Conservation (phyloP, 2,329 filamentous ascomycete species). For the Cadophora luteo-olivacea region DNA sequence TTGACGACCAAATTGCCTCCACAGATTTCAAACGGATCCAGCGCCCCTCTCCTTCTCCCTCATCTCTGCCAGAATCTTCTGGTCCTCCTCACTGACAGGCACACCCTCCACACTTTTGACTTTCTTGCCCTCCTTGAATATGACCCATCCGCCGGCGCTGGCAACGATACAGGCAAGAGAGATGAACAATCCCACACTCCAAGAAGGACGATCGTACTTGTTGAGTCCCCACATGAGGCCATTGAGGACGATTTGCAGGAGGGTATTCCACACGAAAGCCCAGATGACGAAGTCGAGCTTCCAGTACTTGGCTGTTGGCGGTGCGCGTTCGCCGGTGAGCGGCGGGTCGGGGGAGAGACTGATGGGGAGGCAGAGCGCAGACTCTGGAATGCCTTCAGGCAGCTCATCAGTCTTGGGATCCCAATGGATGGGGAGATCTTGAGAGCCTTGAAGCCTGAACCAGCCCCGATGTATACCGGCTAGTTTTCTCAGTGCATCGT, state of each 20-base stretch:
- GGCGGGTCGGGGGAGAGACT: conserved; percentile 67
- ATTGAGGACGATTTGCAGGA: conserved; percentile 75
- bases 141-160: conserved; percentile 31
- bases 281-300: conserved; percentile 80
- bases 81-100: conserved; percentile 34
- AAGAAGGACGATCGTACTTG: conserved; percentile 46
- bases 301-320: conserved; percentile 66
- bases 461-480: conserved; percentile 76
- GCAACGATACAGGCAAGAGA: conserved; percentile 34
- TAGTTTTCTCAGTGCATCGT: conserved; percentile 26
- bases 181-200: conserved; percentile 32
- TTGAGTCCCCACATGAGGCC: conserved; percentile 84
- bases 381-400: conserved; percentile 46
- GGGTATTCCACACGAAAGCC: conserved; percentile 78
- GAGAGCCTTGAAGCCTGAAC: conserved; percentile 73
- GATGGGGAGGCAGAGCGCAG: conserved; percentile 65
- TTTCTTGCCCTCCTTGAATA: conserved; percentile 36
- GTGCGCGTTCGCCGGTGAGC: conserved; percentile 71
- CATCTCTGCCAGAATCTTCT: conserved; percentile 43
- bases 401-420: conserved; percentile 47
- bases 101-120: conserved; percentile 37
- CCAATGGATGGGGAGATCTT: conserved; percentile 51
- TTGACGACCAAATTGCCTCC: not conserved
- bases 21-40: not conserved
- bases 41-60: conserved; percentile 28